Evolutionary conservation across 2,329 filamentous ascomycete genomes (phyloP).

Genomic region (Blastomyces gilchristii): DNA sequence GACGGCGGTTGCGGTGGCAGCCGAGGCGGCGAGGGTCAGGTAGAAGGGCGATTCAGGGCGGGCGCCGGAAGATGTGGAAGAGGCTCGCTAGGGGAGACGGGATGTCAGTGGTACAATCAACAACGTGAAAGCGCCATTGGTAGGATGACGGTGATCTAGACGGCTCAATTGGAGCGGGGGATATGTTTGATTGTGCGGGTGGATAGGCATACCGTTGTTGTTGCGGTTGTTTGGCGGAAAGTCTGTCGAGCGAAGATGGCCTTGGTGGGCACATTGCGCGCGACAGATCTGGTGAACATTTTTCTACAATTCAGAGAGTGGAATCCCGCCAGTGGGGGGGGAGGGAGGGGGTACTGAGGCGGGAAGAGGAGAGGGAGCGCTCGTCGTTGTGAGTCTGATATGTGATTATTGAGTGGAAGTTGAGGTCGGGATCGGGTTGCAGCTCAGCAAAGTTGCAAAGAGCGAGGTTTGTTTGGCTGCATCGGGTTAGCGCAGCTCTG

Average conservation of each 20-base stretch:
- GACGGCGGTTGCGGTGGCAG: constrained; percentile 75
- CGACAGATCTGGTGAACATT: constrained; percentile 88
- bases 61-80: constrained; percentile 59
- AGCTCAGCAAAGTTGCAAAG: constrained; percentile 2
- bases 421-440: neutral
- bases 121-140: constrained; percentile 15
- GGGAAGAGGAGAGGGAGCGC: constrained; percentile 18
- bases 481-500: constrained; percentile 11
- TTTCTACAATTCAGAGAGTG: constrained; percentile 36
- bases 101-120: neutral
- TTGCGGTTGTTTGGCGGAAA: constrained; percentile 66
- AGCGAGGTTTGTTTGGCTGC: constrained; percentile 5
- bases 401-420: neutral
- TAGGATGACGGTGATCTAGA: neutral
- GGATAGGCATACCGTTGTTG: constrained; percentile 58
- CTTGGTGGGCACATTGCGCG: constrained; percentile 80
- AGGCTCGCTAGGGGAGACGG: constrained; percentile 44
- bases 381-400: neutral
- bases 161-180: constrained; percentile 9
- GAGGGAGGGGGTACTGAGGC: constrained; percentile 18
- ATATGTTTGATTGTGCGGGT: neutral
- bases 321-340: constrained; percentile 24
- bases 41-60: constrained; percentile 60
- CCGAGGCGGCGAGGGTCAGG: constrained; percentile 75
- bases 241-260: constrained; percentile 66